A percentile compares a stretch with the other conserved stretches of the same genome.
Evolutionary conservation across 768 basidiomycete species (phyloP).

Genomic region (Agrocybe chaxingu): DNA sequence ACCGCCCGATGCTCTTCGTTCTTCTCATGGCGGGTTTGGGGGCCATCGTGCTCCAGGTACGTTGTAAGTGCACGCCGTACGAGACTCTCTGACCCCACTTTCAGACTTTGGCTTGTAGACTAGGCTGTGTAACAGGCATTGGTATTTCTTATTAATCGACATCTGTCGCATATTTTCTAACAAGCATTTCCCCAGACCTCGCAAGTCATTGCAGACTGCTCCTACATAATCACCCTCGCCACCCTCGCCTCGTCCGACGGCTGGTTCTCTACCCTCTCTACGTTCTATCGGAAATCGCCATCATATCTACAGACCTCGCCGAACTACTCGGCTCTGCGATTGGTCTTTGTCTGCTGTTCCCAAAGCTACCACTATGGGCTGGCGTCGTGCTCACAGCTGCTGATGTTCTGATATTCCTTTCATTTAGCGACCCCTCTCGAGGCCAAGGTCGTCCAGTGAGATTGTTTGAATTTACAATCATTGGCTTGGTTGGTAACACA

Average conservation of each 20-base stretch:
- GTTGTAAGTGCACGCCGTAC: slow-evolving; percentile 10
- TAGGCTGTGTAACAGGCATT: slow-evolving; percentile 68
- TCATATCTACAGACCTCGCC: slow-evolving; percentile 67
- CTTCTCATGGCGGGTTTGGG: slow-evolving; percentile 79
- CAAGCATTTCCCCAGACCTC: slow-evolving; percentile 36
- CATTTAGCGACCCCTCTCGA: slow-evolving; percentile 56
- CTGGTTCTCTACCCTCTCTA: slow-evolving; percentile 56
- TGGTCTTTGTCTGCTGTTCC: slow-evolving; percentile 62
- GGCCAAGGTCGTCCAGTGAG: slow-evolving; percentile 51
- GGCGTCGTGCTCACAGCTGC: slow-evolving; percentile 53
- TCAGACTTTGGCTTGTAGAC: slow-evolving; percentile 61
- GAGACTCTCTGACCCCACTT: slow-evolving; percentile 6
- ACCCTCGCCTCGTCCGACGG: slow-evolving; percentile 44
- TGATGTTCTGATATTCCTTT: slow-evolving; percentile 60
- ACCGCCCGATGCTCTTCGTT: slow-evolving; percentile 74
- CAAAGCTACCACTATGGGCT: slow-evolving; percentile 53
- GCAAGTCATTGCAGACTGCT: slow-evolving; percentile 56
- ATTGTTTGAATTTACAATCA: slow-evolving; percentile 55
- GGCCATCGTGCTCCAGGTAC: slow-evolving; percentile 77
- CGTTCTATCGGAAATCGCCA: slow-evolving; percentile 51
- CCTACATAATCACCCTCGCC: slow-evolving; percentile 48
- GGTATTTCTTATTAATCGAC: slow-evolving; percentile 30
- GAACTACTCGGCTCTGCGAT: slow-evolving; percentile 72
- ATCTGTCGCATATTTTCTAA: background rate
- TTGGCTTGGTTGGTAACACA: slow-evolving; percentile 44